Percentiles rank a stretch among this genome's conserved stretches.
Conservation (phyloP, 179 eudicot genomes). For the Spergularia azorica region DNA sequence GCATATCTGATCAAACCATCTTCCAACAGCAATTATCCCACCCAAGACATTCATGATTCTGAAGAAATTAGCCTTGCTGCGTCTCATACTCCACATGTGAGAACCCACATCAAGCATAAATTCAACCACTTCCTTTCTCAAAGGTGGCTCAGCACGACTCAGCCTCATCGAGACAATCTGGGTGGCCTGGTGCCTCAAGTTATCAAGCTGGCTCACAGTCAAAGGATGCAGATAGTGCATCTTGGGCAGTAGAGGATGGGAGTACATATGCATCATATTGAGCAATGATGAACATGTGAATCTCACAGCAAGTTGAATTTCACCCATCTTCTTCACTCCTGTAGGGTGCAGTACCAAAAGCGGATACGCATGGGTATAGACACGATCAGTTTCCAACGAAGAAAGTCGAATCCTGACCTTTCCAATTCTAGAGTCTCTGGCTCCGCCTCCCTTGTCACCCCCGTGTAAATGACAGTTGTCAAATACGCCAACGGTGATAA, state of each 20-base stretch:
- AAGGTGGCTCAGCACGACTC: constrained; percentile 71
- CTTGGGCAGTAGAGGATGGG: constrained; percentile 63
- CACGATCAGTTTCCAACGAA: constrained; percentile 64
- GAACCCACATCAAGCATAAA: constrained; percentile 74
- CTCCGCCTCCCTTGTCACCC: constrained; percentile 44
- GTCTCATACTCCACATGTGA: constrained; percentile 83
- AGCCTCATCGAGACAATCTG: constrained; percentile 63
- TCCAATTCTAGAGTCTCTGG: constrained; percentile 59
- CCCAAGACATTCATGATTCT: constrained; percentile 59
- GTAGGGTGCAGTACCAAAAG: constrained; percentile 58
- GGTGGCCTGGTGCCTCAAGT: constrained; percentile 70
- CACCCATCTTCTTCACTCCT: constrained; percentile 80
- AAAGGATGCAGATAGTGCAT: constrained; percentile 71
- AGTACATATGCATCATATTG: constrained; percentile 66
- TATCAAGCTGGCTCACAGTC: constrained; percentile 61
- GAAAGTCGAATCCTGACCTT: constrained; percentile 77
- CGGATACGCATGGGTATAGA: constrained; percentile 72
- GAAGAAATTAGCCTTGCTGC: constrained; percentile 78
- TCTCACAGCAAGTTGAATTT: constrained; percentile 63
- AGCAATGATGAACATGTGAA: constrained; percentile 67
- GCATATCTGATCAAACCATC: constrained; percentile 66
- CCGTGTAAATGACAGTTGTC: constrained; percentile 64
- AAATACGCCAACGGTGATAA: constrained; percentile 63
- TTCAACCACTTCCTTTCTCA: constrained; percentile 71
- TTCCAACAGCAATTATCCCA: constrained; percentile 60